Evolutionary conservation across 73 alveolate species (phyloP).

Genomic region (Uronychia setigera): DNA sequence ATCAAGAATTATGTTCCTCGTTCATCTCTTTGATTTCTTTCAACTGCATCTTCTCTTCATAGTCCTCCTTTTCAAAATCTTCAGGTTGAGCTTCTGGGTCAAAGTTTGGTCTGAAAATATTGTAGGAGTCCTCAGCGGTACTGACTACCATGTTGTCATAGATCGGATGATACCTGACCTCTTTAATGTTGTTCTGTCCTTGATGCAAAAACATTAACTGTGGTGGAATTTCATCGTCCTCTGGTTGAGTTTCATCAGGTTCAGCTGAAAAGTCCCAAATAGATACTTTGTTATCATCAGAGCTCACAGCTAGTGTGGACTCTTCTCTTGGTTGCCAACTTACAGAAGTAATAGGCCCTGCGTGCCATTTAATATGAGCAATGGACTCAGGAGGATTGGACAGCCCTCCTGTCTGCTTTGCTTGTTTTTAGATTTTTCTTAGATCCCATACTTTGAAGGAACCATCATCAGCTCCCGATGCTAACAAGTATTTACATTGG

Average conservation of each 20-base stretch:
- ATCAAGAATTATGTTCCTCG: background rate
- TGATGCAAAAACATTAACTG: conserved; percentile 92
- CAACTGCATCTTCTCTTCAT: conserved; percentile 46
- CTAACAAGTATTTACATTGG: conserved; percentile 72
- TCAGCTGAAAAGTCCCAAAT: conserved; percentile 96
- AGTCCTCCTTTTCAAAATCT: conserved; percentile 56
- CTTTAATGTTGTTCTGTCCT: conserved; percentile 91
- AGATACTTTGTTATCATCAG: conserved; percentile 88
- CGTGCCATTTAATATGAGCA: conserved; percentile 92
- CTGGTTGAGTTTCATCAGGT: conserved; percentile 81
- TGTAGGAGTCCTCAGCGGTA: conserved; percentile 92
- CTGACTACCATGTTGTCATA: conserved; percentile 72
- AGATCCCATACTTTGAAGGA: conserved; percentile 94
- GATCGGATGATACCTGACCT: conserved; percentile 89
- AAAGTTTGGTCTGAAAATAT: conserved; percentile 87
- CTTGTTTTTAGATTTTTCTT: conserved; percentile 48
- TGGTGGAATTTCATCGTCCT: conserved; percentile 86
- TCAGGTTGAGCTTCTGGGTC: conserved; percentile 81
- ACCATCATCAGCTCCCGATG: conserved; percentile 94
- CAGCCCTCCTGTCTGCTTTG: background rate
- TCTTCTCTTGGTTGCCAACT: conserved; percentile 92
- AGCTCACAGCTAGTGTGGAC: conserved; percentile 85
- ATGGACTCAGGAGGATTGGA: conserved; percentile 74
- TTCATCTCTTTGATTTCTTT: conserved; percentile 17
- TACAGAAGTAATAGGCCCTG: conserved; percentile 83